phyloP scores from a whole-genome alignment of 805 yeast genomes.

The Teunomyces kruisii region DNA sequence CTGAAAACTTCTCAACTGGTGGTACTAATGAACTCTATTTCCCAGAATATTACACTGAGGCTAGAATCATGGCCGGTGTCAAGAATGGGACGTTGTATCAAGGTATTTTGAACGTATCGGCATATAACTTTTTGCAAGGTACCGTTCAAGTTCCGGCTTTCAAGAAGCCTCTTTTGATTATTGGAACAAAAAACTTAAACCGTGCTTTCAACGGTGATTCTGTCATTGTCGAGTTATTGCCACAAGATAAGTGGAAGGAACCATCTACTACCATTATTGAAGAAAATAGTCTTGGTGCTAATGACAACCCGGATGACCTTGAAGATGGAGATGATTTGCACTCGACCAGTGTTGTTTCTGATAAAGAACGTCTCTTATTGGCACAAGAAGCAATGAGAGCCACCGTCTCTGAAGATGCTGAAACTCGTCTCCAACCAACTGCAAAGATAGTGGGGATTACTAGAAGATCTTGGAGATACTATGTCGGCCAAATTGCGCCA shows the following conservation, averaged over 20 bases:
- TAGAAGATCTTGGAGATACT: constrained; percentile 92
- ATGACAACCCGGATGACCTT: constrained; percentile 56
- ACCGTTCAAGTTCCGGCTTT: constrained; percentile 68
- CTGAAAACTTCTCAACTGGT: constrained; percentile 28
- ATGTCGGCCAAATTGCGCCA: constrained; percentile 90
- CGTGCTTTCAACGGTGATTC: constrained; percentile 91
- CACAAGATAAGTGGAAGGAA: constrained; percentile 82
- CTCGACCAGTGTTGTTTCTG: constrained; percentile 47
- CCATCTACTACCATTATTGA: constrained; percentile 81
- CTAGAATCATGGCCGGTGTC: constrained; percentile 88
- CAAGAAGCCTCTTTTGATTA: constrained; percentile 75
- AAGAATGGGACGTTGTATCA: constrained; percentile 85
- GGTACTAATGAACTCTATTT: constrained; percentile 55
- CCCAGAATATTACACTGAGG: constrained; percentile 74
- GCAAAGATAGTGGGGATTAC: constrained; percentile 86
- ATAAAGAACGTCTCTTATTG: constrained; percentile 67
- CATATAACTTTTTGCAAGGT: constrained; percentile 89
- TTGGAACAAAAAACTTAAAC: constrained; percentile 83
- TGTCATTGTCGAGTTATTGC: constrained; percentile 87
- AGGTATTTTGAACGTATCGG: constrained; percentile 76
- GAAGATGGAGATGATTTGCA: constrained; percentile 23
- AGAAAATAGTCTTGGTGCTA: constrained; percentile 61
- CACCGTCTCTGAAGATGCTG: constrained; percentile 42
- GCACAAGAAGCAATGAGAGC: constrained; percentile 75
- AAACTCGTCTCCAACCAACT: constrained; percentile 74